Percentiles rank a stretch among this genome's conserved stretches.
These are phyloP conservation scores for Ganoderma meredithae DNA, from an alignment of 1,284 basidiomycete species.

Conservation along the genomic window DNA sequence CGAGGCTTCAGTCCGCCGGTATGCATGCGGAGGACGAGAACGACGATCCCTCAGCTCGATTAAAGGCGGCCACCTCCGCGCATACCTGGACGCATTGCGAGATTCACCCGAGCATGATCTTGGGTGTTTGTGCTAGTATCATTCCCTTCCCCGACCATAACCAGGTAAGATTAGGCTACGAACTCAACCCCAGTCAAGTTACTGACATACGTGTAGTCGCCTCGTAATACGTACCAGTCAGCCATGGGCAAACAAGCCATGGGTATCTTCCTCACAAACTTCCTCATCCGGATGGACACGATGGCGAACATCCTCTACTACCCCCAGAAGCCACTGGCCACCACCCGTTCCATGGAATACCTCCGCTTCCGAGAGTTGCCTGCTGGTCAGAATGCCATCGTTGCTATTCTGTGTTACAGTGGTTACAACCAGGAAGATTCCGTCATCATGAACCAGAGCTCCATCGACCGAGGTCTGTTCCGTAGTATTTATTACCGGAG, in stretches of 20 bases:
- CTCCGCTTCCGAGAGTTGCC: conserved; percentile 97
- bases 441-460: conserved; percentile 99
- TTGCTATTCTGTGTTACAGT: conserved; percentile 98
- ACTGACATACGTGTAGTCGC: conserved; percentile 67
- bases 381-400: conserved; percentile 97
- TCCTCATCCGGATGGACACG: conserved; percentile 97
- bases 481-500: conserved; percentile 98
- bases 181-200: not conserved
- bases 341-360: conserved; percentile 99
- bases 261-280: conserved; percentile 98
- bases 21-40: conserved; percentile 68
- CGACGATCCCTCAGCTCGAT: conserved; percentile 87
- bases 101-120: conserved; percentile 99
- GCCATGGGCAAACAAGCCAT: conserved; percentile 99
- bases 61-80: conserved; percentile 83
- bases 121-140: conserved; percentile 98
- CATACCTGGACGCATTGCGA: conserved; percentile 99
- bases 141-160: conserved; percentile 99
- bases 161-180: conserved; percentile 65
- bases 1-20: conserved; percentile 71
- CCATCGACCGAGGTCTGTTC: conserved; percentile 98
- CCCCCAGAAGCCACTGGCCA: conserved; percentile 98
- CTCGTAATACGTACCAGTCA: conserved; percentile 99
- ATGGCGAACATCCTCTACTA: conserved; percentile 99
- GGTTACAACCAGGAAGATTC: conserved; percentile 99